Conservation (phyloP, 495 filamentous ascomycete species). For the Annulohypoxylon bovei region DNA sequence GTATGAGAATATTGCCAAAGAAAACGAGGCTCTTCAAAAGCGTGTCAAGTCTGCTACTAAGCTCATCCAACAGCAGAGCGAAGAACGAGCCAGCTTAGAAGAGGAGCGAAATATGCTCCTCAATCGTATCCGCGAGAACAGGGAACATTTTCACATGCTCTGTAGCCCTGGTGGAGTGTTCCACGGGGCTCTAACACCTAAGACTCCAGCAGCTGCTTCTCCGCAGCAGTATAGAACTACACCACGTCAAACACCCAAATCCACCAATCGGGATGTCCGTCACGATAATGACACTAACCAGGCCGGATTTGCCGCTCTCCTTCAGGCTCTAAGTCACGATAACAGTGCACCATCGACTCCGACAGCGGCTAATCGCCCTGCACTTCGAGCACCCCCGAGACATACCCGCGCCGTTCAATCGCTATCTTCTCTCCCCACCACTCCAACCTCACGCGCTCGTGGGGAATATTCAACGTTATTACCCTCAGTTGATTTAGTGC, state of each 20-base stretch:
- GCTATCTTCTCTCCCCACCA: slow-evolving; percentile 82
- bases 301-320: slow-evolving; percentile 77
- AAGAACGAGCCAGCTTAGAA: slow-evolving; percentile 68
- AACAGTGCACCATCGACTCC: slow-evolving; percentile 72
- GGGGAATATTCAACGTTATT: slow-evolving; percentile 58
- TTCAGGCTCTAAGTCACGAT: slow-evolving; percentile 79
- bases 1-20: slow-evolving; percentile 69
- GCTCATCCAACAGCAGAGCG: slow-evolving; percentile 72
- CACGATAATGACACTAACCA: slow-evolving; percentile 52
- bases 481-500: slow-evolving; percentile 65
- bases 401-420: slow-evolving; percentile 78
- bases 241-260: slow-evolving; percentile 60
- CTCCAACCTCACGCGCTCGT: slow-evolving; percentile 64
- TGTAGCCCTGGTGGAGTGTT: slow-evolving; percentile 65
- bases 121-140: slow-evolving; percentile 85
- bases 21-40: slow-evolving; percentile 70
- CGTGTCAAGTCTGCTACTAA: slow-evolving; percentile 78
- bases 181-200: slow-evolving; percentile 64
- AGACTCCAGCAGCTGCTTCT: slow-evolving; percentile 59
- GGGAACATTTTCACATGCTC: slow-evolving; percentile 80
- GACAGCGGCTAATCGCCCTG: slow-evolving; percentile 46
- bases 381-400: slow-evolving; percentile 59
- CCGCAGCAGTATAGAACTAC: slow-evolving; percentile 59
- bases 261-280: slow-evolving; percentile 50
- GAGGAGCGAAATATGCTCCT: slow-evolving; percentile 81